Conservation (phyloP, 257 asterid species). For the Solanum lignicaule region DNA sequence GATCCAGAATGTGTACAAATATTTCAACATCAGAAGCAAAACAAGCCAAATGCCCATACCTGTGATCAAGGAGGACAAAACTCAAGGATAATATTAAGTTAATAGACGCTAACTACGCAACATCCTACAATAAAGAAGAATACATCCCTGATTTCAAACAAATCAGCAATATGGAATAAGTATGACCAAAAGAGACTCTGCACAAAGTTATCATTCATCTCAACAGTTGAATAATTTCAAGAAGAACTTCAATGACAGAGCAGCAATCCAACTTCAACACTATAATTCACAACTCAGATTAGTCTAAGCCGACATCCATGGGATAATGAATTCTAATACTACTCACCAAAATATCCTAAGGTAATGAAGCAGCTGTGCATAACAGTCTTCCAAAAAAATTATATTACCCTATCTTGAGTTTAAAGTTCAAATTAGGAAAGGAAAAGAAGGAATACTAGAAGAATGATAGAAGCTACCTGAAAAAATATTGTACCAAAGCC, state of each 20-base stretch:
- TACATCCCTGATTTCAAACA: not conserved
- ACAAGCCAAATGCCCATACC: slow-evolving; percentile 95
- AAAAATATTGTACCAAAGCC: slow-evolving; percentile 57
- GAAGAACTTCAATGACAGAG: not conserved
- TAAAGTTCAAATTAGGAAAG: not conserved
- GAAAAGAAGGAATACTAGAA: not conserved
- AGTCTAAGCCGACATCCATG: not conserved
- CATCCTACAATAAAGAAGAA: not conserved
- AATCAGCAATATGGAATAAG: not conserved
- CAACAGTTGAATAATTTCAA: not conserved
- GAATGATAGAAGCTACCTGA: slow-evolving; percentile 31
- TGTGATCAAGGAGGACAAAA: slow-evolving; percentile 21
- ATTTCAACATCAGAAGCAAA: slow-evolving; percentile 65
- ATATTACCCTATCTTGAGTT: not conserved
- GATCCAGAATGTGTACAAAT: slow-evolving; percentile 59
- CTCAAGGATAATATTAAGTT: not conserved
- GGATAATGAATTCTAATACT: not conserved
- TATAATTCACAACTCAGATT: not conserved
- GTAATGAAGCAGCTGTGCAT: not conserved
- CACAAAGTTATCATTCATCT: not conserved
- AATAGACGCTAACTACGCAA: not conserved
- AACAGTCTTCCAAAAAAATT: not conserved
- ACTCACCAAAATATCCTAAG: not conserved
- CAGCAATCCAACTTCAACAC: not conserved
- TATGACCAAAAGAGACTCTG: not conserved